Conservation (phyloP, 176 grass and related monocot species). For the Oryza glaberrima region DNA sequence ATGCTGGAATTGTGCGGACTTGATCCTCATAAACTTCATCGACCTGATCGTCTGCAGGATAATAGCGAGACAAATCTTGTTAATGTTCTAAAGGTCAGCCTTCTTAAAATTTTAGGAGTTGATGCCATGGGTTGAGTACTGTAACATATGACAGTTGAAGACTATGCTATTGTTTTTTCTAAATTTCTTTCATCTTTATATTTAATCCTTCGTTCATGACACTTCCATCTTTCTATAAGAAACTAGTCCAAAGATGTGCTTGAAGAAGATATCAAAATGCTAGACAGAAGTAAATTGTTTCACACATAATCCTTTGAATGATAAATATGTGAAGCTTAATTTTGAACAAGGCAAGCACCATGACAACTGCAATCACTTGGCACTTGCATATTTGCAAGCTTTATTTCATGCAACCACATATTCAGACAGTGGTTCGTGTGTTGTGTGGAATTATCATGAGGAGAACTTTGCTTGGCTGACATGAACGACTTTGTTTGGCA, state of each 20-base stretch:
- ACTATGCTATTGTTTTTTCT: neutral
- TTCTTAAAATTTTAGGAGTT: neutral
- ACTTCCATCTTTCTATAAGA: neutral
- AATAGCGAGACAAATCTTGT: constrained; percentile 51
- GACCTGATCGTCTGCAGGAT: constrained; percentile 60
- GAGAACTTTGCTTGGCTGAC: neutral
- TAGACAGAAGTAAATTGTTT: constrained; percentile 15
- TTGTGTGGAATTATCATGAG: neutral
- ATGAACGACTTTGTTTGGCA: neutral
- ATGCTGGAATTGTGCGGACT: constrained; percentile 64
- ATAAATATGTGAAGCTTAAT: neutral
- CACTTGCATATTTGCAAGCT: neutral
- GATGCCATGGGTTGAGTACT: neutral
- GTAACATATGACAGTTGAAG: constrained; percentile 11
- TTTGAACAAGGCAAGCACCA: neutral
- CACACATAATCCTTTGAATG: neutral
- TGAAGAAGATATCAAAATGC: constrained; percentile 9
- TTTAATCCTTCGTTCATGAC: neutral
- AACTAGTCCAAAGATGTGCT: constrained; percentile 6
- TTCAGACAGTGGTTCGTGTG: neutral
- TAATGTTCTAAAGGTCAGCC: constrained; percentile 63
- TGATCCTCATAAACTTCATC: constrained; percentile 55
- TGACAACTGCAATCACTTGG: neutral
- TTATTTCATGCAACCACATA: neutral
- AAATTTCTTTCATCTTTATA: constrained; percentile 1